phyloP scores from a whole-genome alignment of 2,329 filamentous ascomycete species.

The Ascosphaera aggregata region DNA sequence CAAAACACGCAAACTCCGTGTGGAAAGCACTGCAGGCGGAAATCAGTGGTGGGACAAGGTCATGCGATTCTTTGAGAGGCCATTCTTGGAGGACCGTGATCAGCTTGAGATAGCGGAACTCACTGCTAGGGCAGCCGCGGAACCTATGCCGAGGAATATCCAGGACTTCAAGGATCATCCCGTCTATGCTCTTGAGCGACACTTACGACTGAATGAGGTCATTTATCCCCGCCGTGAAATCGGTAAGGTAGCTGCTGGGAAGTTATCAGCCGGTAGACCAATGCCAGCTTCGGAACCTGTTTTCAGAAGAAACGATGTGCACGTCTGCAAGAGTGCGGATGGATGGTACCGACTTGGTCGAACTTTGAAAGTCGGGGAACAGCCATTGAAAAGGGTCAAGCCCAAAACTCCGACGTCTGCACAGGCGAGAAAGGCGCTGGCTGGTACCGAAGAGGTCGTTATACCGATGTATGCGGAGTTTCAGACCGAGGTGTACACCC shows the following conservation, averaged over 20 bases:
- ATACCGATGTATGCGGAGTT: slow-evolving; percentile 33
- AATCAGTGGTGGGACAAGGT: slow-evolving; percentile 30
- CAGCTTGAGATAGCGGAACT: slow-evolving; percentile 67
- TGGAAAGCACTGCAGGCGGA: slow-evolving; percentile 41
- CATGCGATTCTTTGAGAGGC: slow-evolving; percentile 18
- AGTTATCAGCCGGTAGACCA: slow-evolving; percentile 23
- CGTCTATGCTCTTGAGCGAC: slow-evolving; percentile 59
- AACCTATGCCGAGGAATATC: slow-evolving; percentile 69
- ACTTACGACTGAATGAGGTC: slow-evolving; percentile 64
- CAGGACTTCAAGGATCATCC: slow-evolving; percentile 77
- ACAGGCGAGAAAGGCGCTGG: slow-evolving; percentile 6
- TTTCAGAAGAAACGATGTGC: slow-evolving; percentile 62
- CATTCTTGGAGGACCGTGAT: slow-evolving; percentile 39
- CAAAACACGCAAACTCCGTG: slow-evolving; percentile 61
- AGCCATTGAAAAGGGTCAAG: slow-evolving; percentile 54
- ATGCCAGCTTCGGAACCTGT: slow-evolving; percentile 45
- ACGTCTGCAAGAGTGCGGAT: slow-evolving; percentile 52
- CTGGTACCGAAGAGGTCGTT: slow-evolving; percentile 23
- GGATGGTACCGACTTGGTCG: slow-evolving; percentile 81
- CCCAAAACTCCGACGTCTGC: slow-evolving; percentile 13
- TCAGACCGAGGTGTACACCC: slow-evolving; percentile 46
- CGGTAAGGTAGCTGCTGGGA: slow-evolving; percentile 45
- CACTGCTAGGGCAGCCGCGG: slow-evolving; percentile 42
- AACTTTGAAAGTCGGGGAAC: slow-evolving; percentile 53
- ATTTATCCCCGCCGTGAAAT: slow-evolving; percentile 47